Base-by-base conservation (phyloP, 2,329 filamentous ascomycete genomes). In the Xylaria sp. region DNA sequence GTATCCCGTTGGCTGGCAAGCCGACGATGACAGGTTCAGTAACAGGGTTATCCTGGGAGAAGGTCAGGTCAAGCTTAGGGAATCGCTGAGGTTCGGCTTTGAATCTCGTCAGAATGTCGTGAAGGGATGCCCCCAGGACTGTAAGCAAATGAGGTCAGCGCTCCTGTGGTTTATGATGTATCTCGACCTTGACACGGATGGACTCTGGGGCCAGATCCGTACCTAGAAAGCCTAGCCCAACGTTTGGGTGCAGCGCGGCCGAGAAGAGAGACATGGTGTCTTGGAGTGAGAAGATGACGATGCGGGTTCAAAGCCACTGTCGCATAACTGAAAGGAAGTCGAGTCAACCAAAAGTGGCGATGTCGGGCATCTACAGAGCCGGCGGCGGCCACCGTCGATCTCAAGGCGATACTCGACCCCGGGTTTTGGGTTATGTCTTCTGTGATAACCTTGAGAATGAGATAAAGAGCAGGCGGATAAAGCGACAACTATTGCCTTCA, bases 61-160 rank as follows among this genome's bases (percentile, higher is more conserved):
- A 97, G 54, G 90, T 86, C 41, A 98, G 84, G 75, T 98, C 91
- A 79, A 98, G 90, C 75, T 91, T 91, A 3, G 93, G 92, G 81
- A 95, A 98, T 6, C 87, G 86, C 74, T 92, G 90, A 10, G 94
- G 93, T 79, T 97, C 93, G 63, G 93, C 91, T 80, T 98, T 98
- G 77, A 98, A 86, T 63, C 93, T 91, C 34, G 92, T 94, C 69
- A 98, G 83, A 76, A 97, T 88, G 78, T 97, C 94, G 82, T 98
- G 94, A 44, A 99, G 88, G 2, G 94, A 97, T 72, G 94, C 92
- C 66, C 96, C 96, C 67, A 99, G 90, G 59, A 91, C 94, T 97
- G 78, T 7, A 57, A n/a, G 25, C 15, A 13, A 28, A 54, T 25
- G 15, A 13, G 1, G 60, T 75, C 56, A 76, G 68, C 48, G 55